These are phyloP conservation scores for Vitis hybrid DNA, from an alignment of 177 flowering plant genomes.

Conservation along the genomic window DNA sequence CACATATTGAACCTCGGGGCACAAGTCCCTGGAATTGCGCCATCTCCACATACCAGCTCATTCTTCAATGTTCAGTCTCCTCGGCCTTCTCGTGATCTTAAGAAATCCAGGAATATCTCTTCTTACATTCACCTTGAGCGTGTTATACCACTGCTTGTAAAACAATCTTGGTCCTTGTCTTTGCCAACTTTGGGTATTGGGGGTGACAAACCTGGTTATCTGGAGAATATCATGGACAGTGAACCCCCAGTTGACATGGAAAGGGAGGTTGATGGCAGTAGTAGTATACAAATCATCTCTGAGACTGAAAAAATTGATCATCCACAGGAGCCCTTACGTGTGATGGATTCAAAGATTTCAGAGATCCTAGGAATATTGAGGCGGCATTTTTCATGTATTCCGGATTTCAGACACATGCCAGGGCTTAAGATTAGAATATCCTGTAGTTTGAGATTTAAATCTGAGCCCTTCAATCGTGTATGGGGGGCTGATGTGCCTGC, in stretches of 20 bases:
- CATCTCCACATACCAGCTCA: constrained; percentile 57
- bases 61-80: constrained; percentile 63
- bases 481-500: constrained; percentile 43
- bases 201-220: constrained; percentile 24
- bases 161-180: constrained; percentile 84
- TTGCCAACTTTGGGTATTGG: constrained; percentile 44
- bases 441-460: constrained; percentile 66
- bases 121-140: constrained; percentile 78
- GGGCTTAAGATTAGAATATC: constrained; percentile 70
- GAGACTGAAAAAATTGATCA: constrained; percentile 30
- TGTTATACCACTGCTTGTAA: constrained; percentile 60
- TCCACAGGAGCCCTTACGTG: constrained; percentile 61
- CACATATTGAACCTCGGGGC: constrained; percentile 65
- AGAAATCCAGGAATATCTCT: constrained; percentile 56
- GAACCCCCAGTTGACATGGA: constrained; percentile 35
- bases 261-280: constrained; percentile 28
- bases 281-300: constrained; percentile 18
- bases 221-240: constrained; percentile 47
- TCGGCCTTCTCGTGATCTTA: constrained; percentile 39
- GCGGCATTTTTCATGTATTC: constrained; percentile 77
- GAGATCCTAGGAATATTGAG: constrained; percentile 60
- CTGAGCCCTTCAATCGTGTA: constrained; percentile 58
- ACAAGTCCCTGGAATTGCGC: constrained; percentile 62
- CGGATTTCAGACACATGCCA: constrained; percentile 78
- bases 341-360: constrained; percentile 80